Base-by-base conservation (phyloP, 2,329 filamentous ascomycete genomes). In the Tolypocladium tundrense region DNA sequence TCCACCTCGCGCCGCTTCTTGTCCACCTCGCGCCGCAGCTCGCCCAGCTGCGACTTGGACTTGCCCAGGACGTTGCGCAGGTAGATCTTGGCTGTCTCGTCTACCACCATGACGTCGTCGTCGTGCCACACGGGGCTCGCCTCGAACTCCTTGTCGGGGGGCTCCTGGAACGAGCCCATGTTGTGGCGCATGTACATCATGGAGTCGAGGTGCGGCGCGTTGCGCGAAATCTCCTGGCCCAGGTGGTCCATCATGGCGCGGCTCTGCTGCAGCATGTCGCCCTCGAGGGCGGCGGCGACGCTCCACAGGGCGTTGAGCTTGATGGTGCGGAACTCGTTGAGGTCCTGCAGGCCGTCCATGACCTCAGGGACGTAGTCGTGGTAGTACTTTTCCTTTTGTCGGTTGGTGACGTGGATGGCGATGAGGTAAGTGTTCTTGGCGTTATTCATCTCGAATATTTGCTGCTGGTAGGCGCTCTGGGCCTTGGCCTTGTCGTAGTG, bases 131-230 rank as follows among this genome's bases (percentile, higher is more conserved):
- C 88, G 0, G 94, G 93, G 69, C 92, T 96, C 1, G 94, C 88
- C 72, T 99, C 94, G 66, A 99, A 99, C 13, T 77, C 78, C 72
- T 94, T 89, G 73, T 97, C 88, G 1, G 82, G 67, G 0, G 94
- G 94, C 68, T 97, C 93, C 67, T 91, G 86, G 80, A 90, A 96
- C 55, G 82, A 76, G 31, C 84, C 83, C 65, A 89, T 85, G 68
- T 99, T 99, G 76, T 99, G 94, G 61, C 88, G 87, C 58, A 96
- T 86, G 72, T 97, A 99, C 94, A 99, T 99, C 81, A 96, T 90
- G 24, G 91, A 96, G 73, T 99, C 95, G 45, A 99, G 81, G 52
- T 88, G 82, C 11, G 94, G 94, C 61, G 88, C 82, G 69, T 99
- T 99, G 59, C 93, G 84, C 14, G 88, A 83, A 54, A 99, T 94